Evolutionary conservation across 78 protist species (phyloP), one percentile per base, ranked within the genome.

Genomic region (Isochrysis galbana): DNA sequence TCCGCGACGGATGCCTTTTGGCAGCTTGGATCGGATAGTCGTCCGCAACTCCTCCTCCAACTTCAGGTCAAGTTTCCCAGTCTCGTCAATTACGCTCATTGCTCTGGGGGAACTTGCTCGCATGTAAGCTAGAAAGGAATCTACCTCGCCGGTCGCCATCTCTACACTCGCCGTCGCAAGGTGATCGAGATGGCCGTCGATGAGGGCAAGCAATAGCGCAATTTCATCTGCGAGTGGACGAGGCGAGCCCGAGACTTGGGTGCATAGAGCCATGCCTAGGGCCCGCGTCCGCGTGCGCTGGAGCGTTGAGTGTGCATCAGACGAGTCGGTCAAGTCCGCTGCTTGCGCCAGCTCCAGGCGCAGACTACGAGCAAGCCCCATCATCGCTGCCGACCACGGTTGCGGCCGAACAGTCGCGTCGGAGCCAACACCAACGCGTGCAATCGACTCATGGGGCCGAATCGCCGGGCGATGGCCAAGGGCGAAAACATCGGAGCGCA

Each of bases 281-380:
- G 47, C 46, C 29, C 47, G 47, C 29, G 46, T 29, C 29, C 84
- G 84, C 47, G n/a, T 0, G 17, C 47, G 84, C 21, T 77, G 84
- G 29, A 22, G 47, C 47, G 34, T 22, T 22, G 84, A 2, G 44
- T 1, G 14, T 46, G 47, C 2, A 26, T 77, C 46, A 23, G 5
- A 19, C 32, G 32, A 23, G 32, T 14, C 34, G 29, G 47, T 42
- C 36, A 77, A 25, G 39, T 77, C 84, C 17, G 1, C 34, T 46
- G 84, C 84, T 46, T 77, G 84, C 44, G 84, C 84, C 46, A 77
- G 84, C 84, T 77, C 84, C 14, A 77, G 47, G n/a, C 84, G 44
- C 2, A 77, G 82, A 7, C 42, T 3, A 7, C 1, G 39, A 19
- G 44, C 5, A 3, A 34, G 36, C 82, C 17, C 32, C 82, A 72